Conservation (phyloP, 331 rosid species). For the Spiraea crenata region DNA sequence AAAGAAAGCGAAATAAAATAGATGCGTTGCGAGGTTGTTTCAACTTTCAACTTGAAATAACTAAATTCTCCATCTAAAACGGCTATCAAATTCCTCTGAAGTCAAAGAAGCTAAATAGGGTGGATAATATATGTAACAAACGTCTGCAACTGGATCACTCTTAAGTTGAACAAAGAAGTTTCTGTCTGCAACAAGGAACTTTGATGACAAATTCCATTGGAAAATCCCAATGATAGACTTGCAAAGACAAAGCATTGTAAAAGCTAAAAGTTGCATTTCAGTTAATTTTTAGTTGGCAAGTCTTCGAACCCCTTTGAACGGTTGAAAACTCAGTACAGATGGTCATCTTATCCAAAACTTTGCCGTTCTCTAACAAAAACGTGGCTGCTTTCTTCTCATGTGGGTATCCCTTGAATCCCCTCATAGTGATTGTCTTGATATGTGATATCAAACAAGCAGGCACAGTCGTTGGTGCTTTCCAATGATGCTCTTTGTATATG, state of each 20-base stretch:
- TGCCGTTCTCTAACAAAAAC: conserved; percentile 1
- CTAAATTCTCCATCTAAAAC: too few species aligned
- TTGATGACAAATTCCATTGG: not conserved
- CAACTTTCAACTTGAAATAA: too few species aligned
- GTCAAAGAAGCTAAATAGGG: not conserved
- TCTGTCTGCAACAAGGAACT: not conserved
- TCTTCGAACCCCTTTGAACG: not conserved
- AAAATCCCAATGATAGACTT: too few species aligned
- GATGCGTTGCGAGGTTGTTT: too few species aligned
- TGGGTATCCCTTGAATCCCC: not conserved
- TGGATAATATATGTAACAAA: not conserved
- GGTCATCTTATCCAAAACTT: not conserved
- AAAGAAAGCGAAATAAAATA: too few species aligned
- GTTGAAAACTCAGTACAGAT: not conserved
- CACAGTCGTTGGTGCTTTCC: not conserved
- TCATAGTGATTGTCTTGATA: not conserved
- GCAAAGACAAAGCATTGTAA: too few species aligned
- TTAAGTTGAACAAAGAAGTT: not conserved
- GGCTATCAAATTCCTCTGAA: too few species aligned
- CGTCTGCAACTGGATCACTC: not conserved
- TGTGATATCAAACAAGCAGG: not conserved
- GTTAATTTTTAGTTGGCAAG: conserved; percentile 1
- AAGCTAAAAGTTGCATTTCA: not conserved
- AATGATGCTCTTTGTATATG: not conserved
- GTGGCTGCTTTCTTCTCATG: not conserved